Evolutionary conservation across 495 filamentous ascomycete genomes (phyloP).

Genomic region (Hypoxylon fuscum): DNA sequence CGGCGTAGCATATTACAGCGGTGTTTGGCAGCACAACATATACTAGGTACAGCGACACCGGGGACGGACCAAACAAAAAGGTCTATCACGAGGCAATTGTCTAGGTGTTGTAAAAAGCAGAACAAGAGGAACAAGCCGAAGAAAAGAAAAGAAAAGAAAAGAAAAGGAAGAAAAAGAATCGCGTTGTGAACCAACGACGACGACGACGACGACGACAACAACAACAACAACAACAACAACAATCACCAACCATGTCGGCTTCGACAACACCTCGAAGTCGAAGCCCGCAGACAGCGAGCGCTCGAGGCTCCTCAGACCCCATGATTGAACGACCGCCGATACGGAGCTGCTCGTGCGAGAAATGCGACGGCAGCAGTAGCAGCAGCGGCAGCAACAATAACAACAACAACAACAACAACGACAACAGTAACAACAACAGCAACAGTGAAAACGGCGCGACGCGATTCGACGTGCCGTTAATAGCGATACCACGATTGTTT

Average conservation of each 20-base stretch:
- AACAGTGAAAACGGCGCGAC: slow-evolving; percentile 19
- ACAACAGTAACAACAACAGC: slow-evolving; percentile 6
- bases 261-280: slow-evolving; percentile 39
- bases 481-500: slow-evolving; percentile 37
- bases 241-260: slow-evolving; percentile 24
- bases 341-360: slow-evolving; percentile 37
- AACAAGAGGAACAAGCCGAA: not conserved
- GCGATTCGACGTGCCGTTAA: slow-evolving; percentile 39
- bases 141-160: not conserved
- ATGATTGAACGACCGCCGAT: slow-evolving; percentile 15
- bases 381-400: slow-evolving; percentile 5
- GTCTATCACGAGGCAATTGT: not conserved
- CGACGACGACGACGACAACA: slow-evolving; percentile 27
- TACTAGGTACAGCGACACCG: not conserved
- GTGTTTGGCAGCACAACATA: not conserved
- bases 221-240: slow-evolving; percentile 19
- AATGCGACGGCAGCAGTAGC: slow-evolving; percentile 26
- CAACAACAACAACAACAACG: slow-evolving; percentile 8
- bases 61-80: not conserved
- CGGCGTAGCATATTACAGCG: too few relatives aligned
- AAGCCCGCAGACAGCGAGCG: slow-evolving; percentile 33
- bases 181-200: slow-evolving; percentile 13
- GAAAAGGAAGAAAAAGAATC: slow-evolving; percentile 1
- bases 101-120: too few relatives aligned
- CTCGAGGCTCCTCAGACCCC: slow-evolving; percentile 23